A percentile compares a stretch with the other conserved stretches of the same genome.
These are phyloP conservation scores for Helicocarpus griseus DNA, from an alignment of 2,329 filamentous ascomycete species.

Conservation along the genomic window DNA sequence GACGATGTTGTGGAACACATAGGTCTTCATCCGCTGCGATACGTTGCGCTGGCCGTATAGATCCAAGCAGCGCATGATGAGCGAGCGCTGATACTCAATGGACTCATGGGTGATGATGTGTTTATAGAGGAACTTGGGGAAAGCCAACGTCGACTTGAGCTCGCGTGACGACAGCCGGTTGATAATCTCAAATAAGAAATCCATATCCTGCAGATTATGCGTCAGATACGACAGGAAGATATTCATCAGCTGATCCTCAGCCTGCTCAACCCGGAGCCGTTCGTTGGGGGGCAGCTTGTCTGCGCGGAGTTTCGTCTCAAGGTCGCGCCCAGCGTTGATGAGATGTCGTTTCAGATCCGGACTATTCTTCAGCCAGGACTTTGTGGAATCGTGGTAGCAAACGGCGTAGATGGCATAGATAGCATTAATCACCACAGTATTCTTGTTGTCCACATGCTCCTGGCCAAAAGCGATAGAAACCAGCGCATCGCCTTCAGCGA, in stretches of 20 bases:
- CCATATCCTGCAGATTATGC: conserved; percentile 64
- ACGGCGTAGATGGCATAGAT: conserved; percentile 79
- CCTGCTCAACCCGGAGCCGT: conserved; percentile 78
- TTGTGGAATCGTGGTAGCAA: conserved; percentile 54
- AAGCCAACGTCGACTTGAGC: conserved; percentile 62
- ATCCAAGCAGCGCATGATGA: conserved; percentile 79
- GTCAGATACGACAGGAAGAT: conserved; percentile 75
- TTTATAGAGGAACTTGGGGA: conserved; percentile 76
- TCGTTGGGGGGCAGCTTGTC: conserved; percentile 62
- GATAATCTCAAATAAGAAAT: conserved; percentile 75
- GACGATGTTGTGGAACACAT: conserved; percentile 80
- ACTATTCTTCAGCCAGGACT: conserved; percentile 54
- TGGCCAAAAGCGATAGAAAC: conserved; percentile 55
- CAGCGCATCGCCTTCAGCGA: conserved; percentile 62
- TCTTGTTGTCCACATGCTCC: conserved; percentile 56
- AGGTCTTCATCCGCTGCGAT: conserved; percentile 85
- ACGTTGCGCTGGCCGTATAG: conserved; percentile 70
- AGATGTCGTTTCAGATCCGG: conserved; percentile 50
- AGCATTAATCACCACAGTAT: conserved; percentile 73
- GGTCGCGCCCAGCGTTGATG: conserved; percentile 59
- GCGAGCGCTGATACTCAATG: conserved; percentile 72
- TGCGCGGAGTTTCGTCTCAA: conserved; percentile 63
- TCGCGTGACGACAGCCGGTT: conserved; percentile 76
- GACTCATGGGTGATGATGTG: conserved; percentile 76
- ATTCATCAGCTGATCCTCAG: conserved; percentile 74